Conservation (phyloP, 1,284 basidiomycete genomes). For the Apiotrichum veenhuisii region DNA sequence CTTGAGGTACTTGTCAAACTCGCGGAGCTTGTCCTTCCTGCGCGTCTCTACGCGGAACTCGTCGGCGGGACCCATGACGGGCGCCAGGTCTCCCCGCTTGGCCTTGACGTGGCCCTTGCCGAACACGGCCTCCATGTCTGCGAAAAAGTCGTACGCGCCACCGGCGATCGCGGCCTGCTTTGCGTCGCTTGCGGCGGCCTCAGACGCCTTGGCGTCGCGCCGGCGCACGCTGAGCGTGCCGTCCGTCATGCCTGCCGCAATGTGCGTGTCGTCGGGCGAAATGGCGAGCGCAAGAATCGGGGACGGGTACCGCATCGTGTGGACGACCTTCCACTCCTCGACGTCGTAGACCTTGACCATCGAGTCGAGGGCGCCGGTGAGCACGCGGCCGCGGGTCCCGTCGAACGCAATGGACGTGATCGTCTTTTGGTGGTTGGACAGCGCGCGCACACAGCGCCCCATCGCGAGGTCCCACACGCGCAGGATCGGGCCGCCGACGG, state of each 20-base stretch:
- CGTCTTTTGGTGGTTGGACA: slow-evolving; percentile 98
- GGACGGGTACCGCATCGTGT: slow-evolving; percentile 97
- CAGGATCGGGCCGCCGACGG: slow-evolving; percentile 86
- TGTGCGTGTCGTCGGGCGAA: slow-evolving; percentile 95
- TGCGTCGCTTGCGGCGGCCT: slow-evolving; percentile 54
- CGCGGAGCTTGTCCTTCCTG: slow-evolving; percentile 68
- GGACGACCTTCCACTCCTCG: slow-evolving; percentile 87
- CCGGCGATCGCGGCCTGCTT: slow-evolving; percentile 55
- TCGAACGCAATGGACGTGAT: slow-evolving; percentile 85
- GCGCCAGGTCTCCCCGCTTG: slow-evolving; percentile 54
- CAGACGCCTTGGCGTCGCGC: slow-evolving; percentile 69
- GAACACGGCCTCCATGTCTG: slow-evolving; percentile 58
- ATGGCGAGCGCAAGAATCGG: slow-evolving; percentile 86
- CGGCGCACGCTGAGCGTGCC: slow-evolving; percentile 87
- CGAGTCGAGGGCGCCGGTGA: slow-evolving; percentile 89
- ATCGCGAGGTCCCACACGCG: slow-evolving; percentile 95
- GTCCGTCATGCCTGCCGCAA: slow-evolving; percentile 94
- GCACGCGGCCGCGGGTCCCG: slow-evolving; percentile 60
- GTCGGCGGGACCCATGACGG: slow-evolving; percentile 56
- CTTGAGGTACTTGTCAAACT: slow-evolving; percentile 88
- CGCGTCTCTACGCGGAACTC: slow-evolving; percentile 73
- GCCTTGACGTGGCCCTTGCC: slow-evolving; percentile 60
- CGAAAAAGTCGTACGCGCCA: slow-evolving; percentile 68
- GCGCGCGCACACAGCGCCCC: slow-evolving; percentile 76
- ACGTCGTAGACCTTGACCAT: slow-evolving; percentile 99